A percentile compares a stretch with the other conserved stretches of the same genome.
Conservation (phyloP, 345 rosid genomes). For the Melaleuca alternifolia region DNA sequence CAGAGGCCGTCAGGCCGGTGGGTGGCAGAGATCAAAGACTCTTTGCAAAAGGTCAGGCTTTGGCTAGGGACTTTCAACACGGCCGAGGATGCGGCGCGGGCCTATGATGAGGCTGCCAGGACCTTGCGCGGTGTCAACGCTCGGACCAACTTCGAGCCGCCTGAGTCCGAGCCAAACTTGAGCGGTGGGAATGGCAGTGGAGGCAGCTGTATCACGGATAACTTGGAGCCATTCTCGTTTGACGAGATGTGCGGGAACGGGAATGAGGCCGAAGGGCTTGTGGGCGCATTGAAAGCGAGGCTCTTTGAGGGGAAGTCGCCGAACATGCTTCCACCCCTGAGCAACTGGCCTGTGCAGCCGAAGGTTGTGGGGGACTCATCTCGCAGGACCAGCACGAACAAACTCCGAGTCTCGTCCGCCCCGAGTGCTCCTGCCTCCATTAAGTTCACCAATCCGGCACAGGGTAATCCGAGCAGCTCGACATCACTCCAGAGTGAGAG, state of each 20-base stretch:
- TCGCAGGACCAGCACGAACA: neutral
- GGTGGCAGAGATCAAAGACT: constrained; percentile 15
- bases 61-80: constrained; percentile 9
- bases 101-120: constrained; percentile 7
- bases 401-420: neutral
- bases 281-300: neutral
- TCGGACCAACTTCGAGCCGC: constrained; percentile 6
- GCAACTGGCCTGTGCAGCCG: neutral
- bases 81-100: constrained; percentile 4
- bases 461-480: neutral
- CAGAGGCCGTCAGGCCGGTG: constrained; percentile 11
- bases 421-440: neutral
- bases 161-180: neutral
- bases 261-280: constrained; percentile 2
- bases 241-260: neutral
- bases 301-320: neutral
- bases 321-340: neutral
- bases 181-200: neutral
- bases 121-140: constrained; percentile 9
- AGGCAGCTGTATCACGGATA: neutral
- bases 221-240: constrained; percentile 2
- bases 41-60: constrained; percentile 8
- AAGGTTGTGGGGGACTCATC: neutral
- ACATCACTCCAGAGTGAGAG: neutral
- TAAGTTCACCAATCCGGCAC: neutral